Base-by-base conservation (phyloP, 176 grass and related monocot species). In the Phyllostachys edulis region DNA sequence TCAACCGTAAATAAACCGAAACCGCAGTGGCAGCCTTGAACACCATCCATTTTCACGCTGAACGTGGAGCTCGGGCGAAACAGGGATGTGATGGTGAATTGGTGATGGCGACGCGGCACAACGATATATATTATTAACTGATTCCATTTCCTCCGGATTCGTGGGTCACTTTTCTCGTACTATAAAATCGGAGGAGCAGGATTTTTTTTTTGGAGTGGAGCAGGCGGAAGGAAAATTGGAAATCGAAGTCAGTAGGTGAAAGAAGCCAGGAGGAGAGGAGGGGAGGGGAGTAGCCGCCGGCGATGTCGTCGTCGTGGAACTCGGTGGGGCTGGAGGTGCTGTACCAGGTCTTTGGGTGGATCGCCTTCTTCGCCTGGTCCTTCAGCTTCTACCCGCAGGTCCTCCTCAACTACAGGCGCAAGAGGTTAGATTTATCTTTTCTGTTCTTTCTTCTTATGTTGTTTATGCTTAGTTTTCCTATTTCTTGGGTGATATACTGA, bases 321-420 rank as follows among this genome's bases (percentile, higher is more conserved):
- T 93, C 89, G 21, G 50, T 92, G 84, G 79, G 84, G 79, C 81
- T 89, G 82, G 93, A 92, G 84, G 73, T 98, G 82, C 41, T 80
- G 75, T 93, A 98, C 85, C 86, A 98, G 76, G 80, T 92, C 47
- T 84, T 98, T 9, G 96, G 96, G 27, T 98, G 96, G 96, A 84
- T 98, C 85, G 96, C 96, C 79, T 98, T 98, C 92, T 82, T 85
- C 59, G 84, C 93, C 18, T 98, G 96, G 96, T 98, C 96, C 40
- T 75, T 98, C 88, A 98, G 96, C 85, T 98, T 98, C 91, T 98
- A 98, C 71, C 93, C 93, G 38, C 93, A 98, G 73, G 96, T 90
- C 71, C 10, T 98, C 72, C 96, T 98, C 91, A 98, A 98, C 84
- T 93, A 87, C 85, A 91, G 18, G 63, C 80, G 96, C 57, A 98